A percentile compares a stretch with the other conserved stretches of the same genome.
phyloP scores from a whole-genome alignment of 2,329 filamentous ascomycete genomes.

The Spiromastix sp. region DNA sequence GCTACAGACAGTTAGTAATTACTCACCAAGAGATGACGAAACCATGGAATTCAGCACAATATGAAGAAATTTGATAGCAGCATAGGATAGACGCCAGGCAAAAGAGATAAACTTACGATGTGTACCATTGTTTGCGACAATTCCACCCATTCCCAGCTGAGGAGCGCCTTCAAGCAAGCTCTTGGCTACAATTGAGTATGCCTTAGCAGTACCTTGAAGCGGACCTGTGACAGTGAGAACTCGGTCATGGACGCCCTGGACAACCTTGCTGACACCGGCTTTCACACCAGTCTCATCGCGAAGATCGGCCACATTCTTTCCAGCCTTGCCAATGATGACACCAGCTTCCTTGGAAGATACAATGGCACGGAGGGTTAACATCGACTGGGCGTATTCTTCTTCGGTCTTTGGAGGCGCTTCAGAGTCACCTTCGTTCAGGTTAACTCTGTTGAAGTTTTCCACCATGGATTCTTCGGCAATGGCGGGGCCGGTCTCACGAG shows the following conservation, averaged over 20 bases:
- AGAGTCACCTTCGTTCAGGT: constrained; percentile 56
- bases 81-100: too few species aligned
- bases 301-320: constrained; percentile 95
- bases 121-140: constrained; percentile 77
- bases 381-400: constrained; percentile 87
- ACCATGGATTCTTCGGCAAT: constrained; percentile 51
- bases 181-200: constrained; percentile 87
- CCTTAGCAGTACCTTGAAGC: constrained; percentile 78
- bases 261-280: constrained; percentile 96
- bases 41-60: too few species aligned
- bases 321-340: constrained; percentile 97
- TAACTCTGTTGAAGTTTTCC: constrained; percentile 54
- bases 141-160: constrained; percentile 89
- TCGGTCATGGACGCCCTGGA: constrained; percentile 92
- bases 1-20: constrained; percentile 44
- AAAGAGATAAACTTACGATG: constrained; percentile 85
- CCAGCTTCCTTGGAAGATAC: constrained; percentile 98
- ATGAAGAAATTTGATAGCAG: too few species aligned
- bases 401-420: constrained; percentile 82
- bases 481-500: constrained; percentile 41
- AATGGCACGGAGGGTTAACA: constrained; percentile 90
- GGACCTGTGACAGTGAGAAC: constrained; percentile 91
- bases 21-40: too few species aligned
- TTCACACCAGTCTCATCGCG: constrained; percentile 97
- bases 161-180: constrained; percentile 87